Evolutionary conservation across 2,329 filamentous ascomycete genomes (phyloP), one percentile per base, ranked within the genome.

Genomic region (Cadophora gregata): DNA sequence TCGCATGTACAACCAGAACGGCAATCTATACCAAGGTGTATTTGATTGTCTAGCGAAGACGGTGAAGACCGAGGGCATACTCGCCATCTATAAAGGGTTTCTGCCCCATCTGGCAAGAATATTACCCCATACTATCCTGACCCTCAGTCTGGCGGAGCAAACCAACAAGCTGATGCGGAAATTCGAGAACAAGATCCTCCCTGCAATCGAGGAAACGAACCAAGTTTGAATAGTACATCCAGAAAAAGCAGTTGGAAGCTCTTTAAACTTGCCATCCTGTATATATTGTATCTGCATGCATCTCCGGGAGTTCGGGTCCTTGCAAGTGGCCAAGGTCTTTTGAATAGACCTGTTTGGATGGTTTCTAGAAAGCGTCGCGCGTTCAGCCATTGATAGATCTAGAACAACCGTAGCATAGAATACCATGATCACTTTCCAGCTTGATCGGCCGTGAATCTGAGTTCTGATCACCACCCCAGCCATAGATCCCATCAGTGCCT

Each of bases 71-170:
- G 96, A 99, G 79, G 96, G 96, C 25, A 75, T 97, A 62, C 81
- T 98, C 56, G 96, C 96, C 68, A 92, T 99, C 66, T 99, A 99
- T 84, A 99, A 99, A 84, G 96, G 96, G 67, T 97, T 96, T 83
- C 88, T 97, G 76, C 96, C 96, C 19, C 96, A 99, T 81, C 82
- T 99, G 72, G 93, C 96, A 36, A 86, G 96, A 74, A 98, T 99
- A 75, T 81, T 99, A 75, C 96, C 96, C 55, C 96, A 99, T 79
- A 99, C 96, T 47, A 93, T 98, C 77, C 81, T 98, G 72, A 99
- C 95, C 0, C 86, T 99, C 72, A 96, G 90, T 70, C 83, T 99
- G 76, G 96, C 96, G 3, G 96, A 99, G 81, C 96, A 99, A 82
- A 98, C 96, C 10, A 97, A 96, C 80, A 97, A 97, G 83, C 80